Evolutionary conservation across 805 yeast species (phyloP).

Genomic region (Candida verbasci): DNA sequence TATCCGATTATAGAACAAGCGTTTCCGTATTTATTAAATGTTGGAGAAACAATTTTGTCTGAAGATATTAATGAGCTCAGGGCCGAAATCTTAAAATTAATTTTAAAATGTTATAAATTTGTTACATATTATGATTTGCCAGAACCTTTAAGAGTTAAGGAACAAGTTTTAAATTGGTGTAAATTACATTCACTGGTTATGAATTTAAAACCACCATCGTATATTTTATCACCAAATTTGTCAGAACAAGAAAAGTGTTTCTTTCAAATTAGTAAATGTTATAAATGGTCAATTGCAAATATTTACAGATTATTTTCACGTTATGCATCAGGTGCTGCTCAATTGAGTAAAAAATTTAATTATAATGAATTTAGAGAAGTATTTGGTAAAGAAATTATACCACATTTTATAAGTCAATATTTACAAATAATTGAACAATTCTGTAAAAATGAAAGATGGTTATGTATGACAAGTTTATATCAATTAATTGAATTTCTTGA

Average conservation of each 20-base stretch:
- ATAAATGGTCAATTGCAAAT: conserved; percentile 82
- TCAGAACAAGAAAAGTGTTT: conserved; percentile 41
- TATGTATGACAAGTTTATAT: conserved; percentile 60
- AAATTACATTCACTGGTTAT: conserved; percentile 69
- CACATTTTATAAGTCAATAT: conserved; percentile 63
- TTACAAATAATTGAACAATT: conserved; percentile 68
- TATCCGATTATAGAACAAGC: conserved; percentile 47
- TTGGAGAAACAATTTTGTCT: conserved; percentile 53
- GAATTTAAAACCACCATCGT: conserved; percentile 52
- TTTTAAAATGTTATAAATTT: conserved; percentile 74
- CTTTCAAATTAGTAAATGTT: conserved; percentile 66
- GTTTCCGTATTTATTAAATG: conserved; percentile 61
- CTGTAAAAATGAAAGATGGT: conserved; percentile 66
- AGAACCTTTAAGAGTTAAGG: conserved; percentile 48
- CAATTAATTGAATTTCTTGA: conserved; percentile 51
- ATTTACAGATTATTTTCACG: conserved; percentile 65
- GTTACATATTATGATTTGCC: conserved; percentile 74
- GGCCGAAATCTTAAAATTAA: conserved; percentile 72
- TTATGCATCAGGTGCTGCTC: conserved; percentile 49
- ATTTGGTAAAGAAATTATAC: conserved; percentile 59
- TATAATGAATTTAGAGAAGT: conserved; percentile 58
- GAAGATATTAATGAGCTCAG: conserved; percentile 25
- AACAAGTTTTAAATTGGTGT: conserved; percentile 60
- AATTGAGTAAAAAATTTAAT: conserved; percentile 41
- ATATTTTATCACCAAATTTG: conserved; percentile 46